These are phyloP conservation scores for Cudoniella acicularis DNA, from an alignment of 495 filamentous ascomycete species.

Conservation along the genomic window DNA sequence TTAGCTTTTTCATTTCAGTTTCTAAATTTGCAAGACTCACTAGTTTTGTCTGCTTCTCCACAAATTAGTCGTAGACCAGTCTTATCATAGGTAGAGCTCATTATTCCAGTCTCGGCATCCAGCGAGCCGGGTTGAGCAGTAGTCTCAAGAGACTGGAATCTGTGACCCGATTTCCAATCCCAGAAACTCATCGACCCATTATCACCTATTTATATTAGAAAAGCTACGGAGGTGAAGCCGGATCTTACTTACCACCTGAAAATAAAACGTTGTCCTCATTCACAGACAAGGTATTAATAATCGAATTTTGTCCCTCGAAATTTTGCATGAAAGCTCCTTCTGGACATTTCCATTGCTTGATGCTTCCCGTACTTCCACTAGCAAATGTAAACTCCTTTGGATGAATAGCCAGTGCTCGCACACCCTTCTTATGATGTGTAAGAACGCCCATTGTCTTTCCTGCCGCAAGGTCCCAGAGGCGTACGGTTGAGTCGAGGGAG, in stretches of 20 bases:
- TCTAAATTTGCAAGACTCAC: constrained; percentile 36
- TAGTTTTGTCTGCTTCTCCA: constrained; percentile 95
- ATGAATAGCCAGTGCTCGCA: constrained; percentile 80
- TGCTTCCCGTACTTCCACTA: constrained; percentile 81
- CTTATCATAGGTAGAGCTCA: constrained; percentile 85
- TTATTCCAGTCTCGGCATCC: constrained; percentile 91
- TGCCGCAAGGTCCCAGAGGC: constrained; percentile 94
- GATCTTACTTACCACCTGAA: constrained; percentile 58
- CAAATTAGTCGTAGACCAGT: constrained; percentile 87
- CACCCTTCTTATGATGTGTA: constrained; percentile 98
- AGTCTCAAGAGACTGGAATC: constrained; percentile 83
- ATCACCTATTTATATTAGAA: constrained; percentile 46
- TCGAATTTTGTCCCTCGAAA: constrained; percentile 92
- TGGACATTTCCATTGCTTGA: constrained; percentile 99
- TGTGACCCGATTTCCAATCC: constrained; percentile 97
- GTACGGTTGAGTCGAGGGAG: constrained; percentile 87
- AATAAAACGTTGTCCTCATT: constrained; percentile 96
- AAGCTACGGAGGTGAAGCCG: not conserved
- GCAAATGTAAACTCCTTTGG: constrained; percentile 97
- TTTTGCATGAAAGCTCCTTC: constrained; percentile 99
- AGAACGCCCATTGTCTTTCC: constrained; percentile 94
- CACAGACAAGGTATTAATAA: constrained; percentile 91
- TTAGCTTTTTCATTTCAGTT: constrained; percentile 23
- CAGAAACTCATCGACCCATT: constrained; percentile 97
- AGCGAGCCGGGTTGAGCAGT: constrained; percentile 91